These are phyloP conservation scores for Protomyces pachydermus DNA, from an alignment of 1,139 yeast species.

Conservation along the genomic window DNA sequence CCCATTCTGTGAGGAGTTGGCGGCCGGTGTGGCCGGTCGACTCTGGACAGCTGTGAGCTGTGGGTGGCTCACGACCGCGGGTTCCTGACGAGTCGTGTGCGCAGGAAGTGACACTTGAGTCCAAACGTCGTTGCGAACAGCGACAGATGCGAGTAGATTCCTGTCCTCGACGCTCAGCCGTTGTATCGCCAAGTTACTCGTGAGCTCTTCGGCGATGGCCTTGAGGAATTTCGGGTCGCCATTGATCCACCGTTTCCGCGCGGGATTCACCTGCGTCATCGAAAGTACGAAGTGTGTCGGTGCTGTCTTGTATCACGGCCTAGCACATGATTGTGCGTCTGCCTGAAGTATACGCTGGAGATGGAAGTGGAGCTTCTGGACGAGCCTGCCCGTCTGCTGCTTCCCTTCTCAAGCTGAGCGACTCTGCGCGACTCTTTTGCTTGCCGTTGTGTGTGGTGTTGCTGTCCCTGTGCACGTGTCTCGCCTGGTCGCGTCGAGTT, in stretches of 20 bases:
- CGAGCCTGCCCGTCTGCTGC: too few species aligned
- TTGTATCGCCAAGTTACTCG: not conserved
- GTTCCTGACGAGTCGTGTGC: not conserved
- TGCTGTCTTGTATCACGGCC: too few species aligned
- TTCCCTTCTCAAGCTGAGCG: too few species aligned
- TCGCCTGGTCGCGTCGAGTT: not conserved
- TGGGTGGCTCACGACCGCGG: not conserved
- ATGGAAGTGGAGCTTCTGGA: too few species aligned
- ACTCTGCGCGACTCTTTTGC: not conserved
- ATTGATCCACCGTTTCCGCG: slow-evolving; percentile 17
- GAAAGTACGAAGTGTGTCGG: too few species aligned
- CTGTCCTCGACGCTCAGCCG: slow-evolving; percentile 10
- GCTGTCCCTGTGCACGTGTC: not conserved
- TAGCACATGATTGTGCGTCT: too few species aligned
- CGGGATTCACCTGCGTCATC: not conserved
- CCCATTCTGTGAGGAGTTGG: not conserved
- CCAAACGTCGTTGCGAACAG: not conserved
- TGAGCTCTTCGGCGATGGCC: slow-evolving; percentile 14
- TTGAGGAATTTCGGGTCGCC: slow-evolving; percentile 4
- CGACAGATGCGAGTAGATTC: not conserved
- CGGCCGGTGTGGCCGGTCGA: not conserved
- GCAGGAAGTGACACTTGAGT: not conserved
- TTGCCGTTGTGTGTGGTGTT: not conserved
- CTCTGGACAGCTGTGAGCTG: not conserved
- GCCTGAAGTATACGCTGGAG: too few species aligned